A percentile compares a stretch with the other conserved stretches of the same genome.
These are phyloP conservation scores for Heteromeles arbutifolia DNA, from an alignment of 306 rosid genomes.

Conservation along the genomic window DNA sequence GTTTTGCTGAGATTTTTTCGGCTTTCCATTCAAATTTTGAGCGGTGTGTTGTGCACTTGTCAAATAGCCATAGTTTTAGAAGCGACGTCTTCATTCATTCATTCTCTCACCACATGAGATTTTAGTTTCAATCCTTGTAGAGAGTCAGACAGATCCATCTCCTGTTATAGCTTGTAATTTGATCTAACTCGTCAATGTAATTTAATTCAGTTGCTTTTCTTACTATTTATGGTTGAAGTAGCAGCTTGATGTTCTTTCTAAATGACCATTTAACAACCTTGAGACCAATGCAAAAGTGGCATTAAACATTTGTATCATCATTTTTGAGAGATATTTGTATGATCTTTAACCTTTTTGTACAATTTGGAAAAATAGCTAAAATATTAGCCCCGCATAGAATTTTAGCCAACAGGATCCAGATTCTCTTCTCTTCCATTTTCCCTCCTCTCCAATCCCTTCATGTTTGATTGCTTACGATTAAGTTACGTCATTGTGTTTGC, in stretches of 20 bases:
- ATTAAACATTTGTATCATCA: neutral
- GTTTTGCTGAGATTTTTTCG: neutral
- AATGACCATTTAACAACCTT: neutral
- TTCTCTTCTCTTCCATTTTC: too few species aligned
- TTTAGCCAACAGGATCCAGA: too few species aligned
- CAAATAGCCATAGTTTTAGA: neutral
- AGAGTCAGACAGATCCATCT: neutral
- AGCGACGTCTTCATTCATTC: neutral
- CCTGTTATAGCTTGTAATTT: neutral
- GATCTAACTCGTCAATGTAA: neutral
- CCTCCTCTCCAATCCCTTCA: too few species aligned
- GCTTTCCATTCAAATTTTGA: constrained; percentile 3
- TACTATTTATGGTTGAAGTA: neutral
- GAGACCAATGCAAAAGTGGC: neutral
- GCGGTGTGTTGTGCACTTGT: neutral
- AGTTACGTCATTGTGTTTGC: too few species aligned
- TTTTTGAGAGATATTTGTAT: neutral
- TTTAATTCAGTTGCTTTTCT: neutral
- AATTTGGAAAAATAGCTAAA: neutral
- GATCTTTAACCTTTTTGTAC: too few species aligned
- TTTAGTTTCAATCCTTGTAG: neutral
- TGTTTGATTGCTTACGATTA: too few species aligned
- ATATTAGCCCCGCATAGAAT: too few species aligned
- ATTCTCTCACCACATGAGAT: neutral
- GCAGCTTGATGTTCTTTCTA: neutral